Evolutionary conservation across 495 filamentous ascomycete genomes (phyloP).

Genomic region (Clohesyomyces aquaticus): DNA sequence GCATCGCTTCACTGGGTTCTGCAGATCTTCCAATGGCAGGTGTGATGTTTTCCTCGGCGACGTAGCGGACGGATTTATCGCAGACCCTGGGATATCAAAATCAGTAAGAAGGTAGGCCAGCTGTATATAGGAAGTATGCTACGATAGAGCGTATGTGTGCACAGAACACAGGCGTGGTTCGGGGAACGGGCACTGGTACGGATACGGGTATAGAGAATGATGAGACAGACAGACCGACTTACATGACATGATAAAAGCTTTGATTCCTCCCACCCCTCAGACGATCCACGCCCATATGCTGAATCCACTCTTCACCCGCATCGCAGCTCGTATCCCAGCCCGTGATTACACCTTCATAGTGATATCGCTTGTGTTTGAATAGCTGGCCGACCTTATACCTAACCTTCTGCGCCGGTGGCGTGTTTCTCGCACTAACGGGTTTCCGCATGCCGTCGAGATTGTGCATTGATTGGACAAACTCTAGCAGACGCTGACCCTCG

Average conservation of each 20-base stretch:
- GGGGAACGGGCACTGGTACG: too few relatives aligned
- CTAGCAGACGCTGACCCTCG: slow-evolving; percentile 50
- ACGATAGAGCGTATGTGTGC: too few relatives aligned
- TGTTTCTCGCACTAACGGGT: slow-evolving; percentile 52
- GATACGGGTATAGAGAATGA: too few relatives aligned
- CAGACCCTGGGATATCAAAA: slow-evolving; percentile 68
- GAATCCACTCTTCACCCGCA: slow-evolving; percentile 61
- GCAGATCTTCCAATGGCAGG: slow-evolving; percentile 51
- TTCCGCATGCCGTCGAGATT: slow-evolving; percentile 65
- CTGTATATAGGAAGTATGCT: not conserved
- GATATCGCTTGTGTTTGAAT: slow-evolving; percentile 80
- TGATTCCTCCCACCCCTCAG: slow-evolving; percentile 67
- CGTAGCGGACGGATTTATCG: slow-evolving; percentile 72
- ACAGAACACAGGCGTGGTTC: too few relatives aligned
- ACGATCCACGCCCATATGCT: slow-evolving; percentile 64
- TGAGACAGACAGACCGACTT: slow-evolving; percentile 48
- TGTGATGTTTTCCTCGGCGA: slow-evolving; percentile 86
- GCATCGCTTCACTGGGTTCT: slow-evolving; percentile 58
- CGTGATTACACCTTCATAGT: slow-evolving; percentile 77
- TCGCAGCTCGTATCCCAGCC: slow-evolving; percentile 76
- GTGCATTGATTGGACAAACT: slow-evolving; percentile 62
- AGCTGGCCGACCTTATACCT: slow-evolving; percentile 79
- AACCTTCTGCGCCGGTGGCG: slow-evolving; percentile 54
- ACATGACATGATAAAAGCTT: slow-evolving; percentile 86
- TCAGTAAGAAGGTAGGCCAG: too few relatives aligned